Conservation (phyloP, 2,329 filamentous ascomycete genomes). For the Knufia petricola region DNA sequence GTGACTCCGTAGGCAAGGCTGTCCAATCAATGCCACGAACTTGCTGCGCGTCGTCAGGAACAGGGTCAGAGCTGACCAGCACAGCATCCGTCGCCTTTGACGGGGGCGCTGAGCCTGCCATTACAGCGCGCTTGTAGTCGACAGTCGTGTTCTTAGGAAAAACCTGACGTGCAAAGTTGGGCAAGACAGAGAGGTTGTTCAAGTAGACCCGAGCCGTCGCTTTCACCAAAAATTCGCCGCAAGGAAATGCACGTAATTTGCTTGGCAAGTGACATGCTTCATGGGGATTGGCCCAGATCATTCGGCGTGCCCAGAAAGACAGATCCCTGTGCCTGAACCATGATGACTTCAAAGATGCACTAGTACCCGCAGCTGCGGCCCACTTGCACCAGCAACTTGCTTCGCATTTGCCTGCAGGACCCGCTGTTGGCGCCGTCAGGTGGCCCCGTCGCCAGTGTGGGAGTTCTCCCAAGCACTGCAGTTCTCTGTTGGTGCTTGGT, state of each 20-base stretch:
- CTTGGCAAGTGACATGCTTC: not conserved
- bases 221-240: no score
- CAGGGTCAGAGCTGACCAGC: conserved; percentile 69
- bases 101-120: conserved; percentile 39
- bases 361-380: not conserved
- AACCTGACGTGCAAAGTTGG: no score
- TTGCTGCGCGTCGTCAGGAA: conserved; percentile 66
- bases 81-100: conserved; percentile 66
- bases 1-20: conserved; percentile 56
- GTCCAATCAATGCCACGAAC: conserved; percentile 93
- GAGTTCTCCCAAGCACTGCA: conserved; percentile 3
- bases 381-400: conserved; percentile 1
- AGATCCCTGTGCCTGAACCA: not conserved
- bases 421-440: conserved; percentile 5
- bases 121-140: not conserved
- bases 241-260: not conserved
- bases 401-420: conserved; percentile 3
- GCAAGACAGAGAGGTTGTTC: no score
- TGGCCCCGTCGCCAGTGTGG: not conserved
- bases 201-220: no score
- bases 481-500: conserved; percentile 4
- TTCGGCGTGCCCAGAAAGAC: no score
- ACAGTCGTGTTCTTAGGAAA: no score
- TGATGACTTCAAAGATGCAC: not conserved
- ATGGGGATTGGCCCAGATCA: not conserved